These are phyloP conservation scores for Plectosphaerella sp. DNA, from an alignment of 2,329 filamentous ascomycete species.

Conservation along the genomic window DNA sequence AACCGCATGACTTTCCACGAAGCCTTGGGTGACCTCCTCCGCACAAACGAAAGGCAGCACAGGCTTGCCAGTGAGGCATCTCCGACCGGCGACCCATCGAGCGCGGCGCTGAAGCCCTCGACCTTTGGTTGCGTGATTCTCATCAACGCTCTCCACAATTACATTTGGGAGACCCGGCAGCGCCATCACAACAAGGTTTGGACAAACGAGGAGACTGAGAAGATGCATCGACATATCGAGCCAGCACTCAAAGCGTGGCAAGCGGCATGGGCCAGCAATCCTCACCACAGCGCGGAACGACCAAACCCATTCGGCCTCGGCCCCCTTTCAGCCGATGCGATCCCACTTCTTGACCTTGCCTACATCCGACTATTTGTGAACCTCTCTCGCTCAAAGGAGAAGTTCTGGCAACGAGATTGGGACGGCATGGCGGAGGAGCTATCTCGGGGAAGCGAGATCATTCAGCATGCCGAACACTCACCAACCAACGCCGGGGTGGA, in stretches of 20 bases:
- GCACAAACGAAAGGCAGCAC: slow-evolving; percentile 65
- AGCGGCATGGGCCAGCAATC: slow-evolving; percentile 82
- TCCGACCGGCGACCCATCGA: background rate
- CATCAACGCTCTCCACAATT: slow-evolving; percentile 94
- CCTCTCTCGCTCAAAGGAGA: slow-evolving; percentile 85
- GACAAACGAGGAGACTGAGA: slow-evolving; percentile 89
- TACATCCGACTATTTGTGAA: slow-evolving; percentile 93
- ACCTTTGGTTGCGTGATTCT: slow-evolving; percentile 88
- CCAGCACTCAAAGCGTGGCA: slow-evolving; percentile 94
- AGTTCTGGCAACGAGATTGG: slow-evolving; percentile 91
- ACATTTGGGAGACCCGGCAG: slow-evolving; percentile 96
- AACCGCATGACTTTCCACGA: slow-evolving; percentile 76
- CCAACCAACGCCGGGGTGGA: slow-evolving; percentile 21
- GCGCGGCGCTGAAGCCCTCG: slow-evolving; percentile 63
- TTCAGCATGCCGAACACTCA: slow-evolving; percentile 66
- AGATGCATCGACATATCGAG: slow-evolving; percentile 93
- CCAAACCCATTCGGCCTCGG: slow-evolving; percentile 80
- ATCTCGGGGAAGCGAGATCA: slow-evolving; percentile 69
- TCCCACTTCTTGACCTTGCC: slow-evolving; percentile 84
- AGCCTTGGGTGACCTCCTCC: slow-evolving; percentile 75
- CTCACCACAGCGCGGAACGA: slow-evolving; percentile 76
- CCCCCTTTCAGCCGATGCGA: slow-evolving; percentile 83
- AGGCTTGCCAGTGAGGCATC: slow-evolving; percentile 35
- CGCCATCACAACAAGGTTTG: slow-evolving; percentile 82
- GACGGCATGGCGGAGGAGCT: slow-evolving; percentile 87